phyloP scores from a whole-genome alignment of 2,329 filamentous ascomycete species.

The Botrytis fragariae region DNA sequence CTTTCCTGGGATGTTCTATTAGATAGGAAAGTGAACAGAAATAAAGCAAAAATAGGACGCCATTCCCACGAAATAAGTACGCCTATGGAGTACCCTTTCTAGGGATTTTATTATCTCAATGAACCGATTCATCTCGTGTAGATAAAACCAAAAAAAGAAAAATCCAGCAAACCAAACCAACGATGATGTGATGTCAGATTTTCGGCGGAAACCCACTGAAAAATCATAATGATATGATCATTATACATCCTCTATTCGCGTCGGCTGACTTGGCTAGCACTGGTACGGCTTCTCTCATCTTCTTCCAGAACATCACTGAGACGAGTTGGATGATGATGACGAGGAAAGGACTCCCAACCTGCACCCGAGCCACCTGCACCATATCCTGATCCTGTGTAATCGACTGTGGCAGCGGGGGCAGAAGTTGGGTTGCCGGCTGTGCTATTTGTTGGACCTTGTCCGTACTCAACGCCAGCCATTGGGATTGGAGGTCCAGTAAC shows the following conservation, averaged over 20 bases:
- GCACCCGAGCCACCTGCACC: constrained; percentile 54
- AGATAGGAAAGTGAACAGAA: constrained; percentile 6
- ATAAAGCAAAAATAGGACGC: constrained; percentile 7
- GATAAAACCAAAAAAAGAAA: not conserved
- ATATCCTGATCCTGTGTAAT: constrained; percentile 67
- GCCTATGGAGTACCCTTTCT: not conserved
- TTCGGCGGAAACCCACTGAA: not conserved
- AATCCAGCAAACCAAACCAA: not conserved
- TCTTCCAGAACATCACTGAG: constrained; percentile 87
- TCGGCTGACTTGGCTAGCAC: constrained; percentile 44
- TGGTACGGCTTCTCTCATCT: constrained; percentile 75
- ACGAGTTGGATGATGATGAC: constrained; percentile 83
- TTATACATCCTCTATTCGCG: constrained; percentile 23
- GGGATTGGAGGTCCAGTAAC: constrained; percentile 28
- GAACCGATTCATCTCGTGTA: not conserved
- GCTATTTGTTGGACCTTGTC: constrained; percentile 28
- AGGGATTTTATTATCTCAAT: not conserved
- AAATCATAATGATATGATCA: not conserved
- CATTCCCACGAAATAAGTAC: constrained; percentile 4
- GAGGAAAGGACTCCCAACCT: constrained; percentile 72
- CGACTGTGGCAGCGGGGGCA: constrained; percentile 41
- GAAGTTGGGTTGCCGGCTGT: constrained; percentile 20
- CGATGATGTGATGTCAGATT: not conserved
- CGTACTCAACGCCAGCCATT: constrained; percentile 33
- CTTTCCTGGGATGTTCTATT: constrained; percentile 18